Conservation (phyloP, 306 rosid genomes). For the Aeschynomene evenia region DNA sequence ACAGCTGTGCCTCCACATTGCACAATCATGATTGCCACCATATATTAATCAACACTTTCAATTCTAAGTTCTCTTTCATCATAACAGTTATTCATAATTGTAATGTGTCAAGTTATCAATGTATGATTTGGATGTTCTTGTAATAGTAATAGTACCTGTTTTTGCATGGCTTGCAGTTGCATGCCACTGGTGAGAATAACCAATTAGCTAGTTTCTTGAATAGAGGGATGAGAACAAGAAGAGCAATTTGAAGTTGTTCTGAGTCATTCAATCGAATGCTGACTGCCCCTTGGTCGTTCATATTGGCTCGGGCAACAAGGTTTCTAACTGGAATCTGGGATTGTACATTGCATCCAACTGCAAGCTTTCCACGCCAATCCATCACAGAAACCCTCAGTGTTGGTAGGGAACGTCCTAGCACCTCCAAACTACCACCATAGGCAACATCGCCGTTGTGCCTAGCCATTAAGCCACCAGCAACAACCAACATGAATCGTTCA, state of each 20-base stretch:
- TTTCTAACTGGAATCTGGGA: slow-evolving; percentile 88
- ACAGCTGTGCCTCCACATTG: too few relatives aligned
- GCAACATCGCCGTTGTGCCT: slow-evolving; percentile 86
- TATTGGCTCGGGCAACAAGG: slow-evolving; percentile 74
- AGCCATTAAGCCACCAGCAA: slow-evolving; percentile 86
- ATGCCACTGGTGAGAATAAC: slow-evolving; percentile 61
- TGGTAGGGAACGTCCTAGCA: slow-evolving; percentile 75
- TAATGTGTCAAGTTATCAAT: too few relatives aligned
- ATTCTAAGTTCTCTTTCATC: background rate
- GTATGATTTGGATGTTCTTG: too few relatives aligned
- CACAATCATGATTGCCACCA: slow-evolving; percentile 1
- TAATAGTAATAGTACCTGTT: too few relatives aligned
- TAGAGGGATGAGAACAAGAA: slow-evolving; percentile 73
- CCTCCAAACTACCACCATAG: slow-evolving; percentile 97
- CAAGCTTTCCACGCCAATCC: slow-evolving; percentile 99
- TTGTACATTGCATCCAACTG: slow-evolving; percentile 86
- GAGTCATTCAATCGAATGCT: slow-evolving; percentile 89
- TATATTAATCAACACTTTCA: background rate
- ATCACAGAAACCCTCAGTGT: slow-evolving; percentile 85
- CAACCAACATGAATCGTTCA: slow-evolving; percentile 66
- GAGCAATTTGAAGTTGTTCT: slow-evolving; percentile 86
- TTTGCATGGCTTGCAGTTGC: too few relatives aligned
- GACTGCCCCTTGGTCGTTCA: slow-evolving; percentile 91
- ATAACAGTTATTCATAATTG: too few relatives aligned
- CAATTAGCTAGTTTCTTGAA: slow-evolving; percentile 56